A percentile compares a stretch with the other conserved stretches of the same genome.
Conservation (phyloP, 768 basidiomycete genomes). For the Tricholoma sp. region DNA sequence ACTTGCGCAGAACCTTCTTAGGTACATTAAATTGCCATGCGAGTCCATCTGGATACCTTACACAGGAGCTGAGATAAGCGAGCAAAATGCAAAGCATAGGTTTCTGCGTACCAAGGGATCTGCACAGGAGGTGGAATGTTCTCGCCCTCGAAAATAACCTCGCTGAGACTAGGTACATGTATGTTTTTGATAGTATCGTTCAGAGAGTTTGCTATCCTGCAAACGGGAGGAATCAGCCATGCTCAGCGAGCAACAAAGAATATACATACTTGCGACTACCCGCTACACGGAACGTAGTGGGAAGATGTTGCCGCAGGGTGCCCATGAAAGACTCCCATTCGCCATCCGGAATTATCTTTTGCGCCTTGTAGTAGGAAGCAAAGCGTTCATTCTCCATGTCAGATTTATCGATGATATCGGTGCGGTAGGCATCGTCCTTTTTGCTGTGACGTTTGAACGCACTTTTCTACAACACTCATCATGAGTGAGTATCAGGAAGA, state of each 20-base stretch:
- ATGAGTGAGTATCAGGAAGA: neutral
- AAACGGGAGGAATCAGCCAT: slow-evolving; percentile 1
- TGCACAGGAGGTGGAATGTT: slow-evolving; percentile 74
- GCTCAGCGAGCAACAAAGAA: neutral
- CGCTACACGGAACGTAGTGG: slow-evolving; percentile 91
- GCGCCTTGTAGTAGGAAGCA: slow-evolving; percentile 65
- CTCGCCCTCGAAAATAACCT: slow-evolving; percentile 73
- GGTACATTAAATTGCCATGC: slow-evolving; percentile 96
- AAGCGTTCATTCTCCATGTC: slow-evolving; percentile 73
- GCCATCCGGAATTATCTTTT: slow-evolving; percentile 66
- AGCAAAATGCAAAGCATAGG: neutral
- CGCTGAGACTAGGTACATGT: slow-evolving; percentile 73
- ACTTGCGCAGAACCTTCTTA: slow-evolving; percentile 83
- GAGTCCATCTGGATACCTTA: slow-evolving; percentile 89
- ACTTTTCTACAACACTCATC: neutral
- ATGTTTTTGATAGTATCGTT: slow-evolving; percentile 72
- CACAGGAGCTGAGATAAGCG: slow-evolving; percentile 4
- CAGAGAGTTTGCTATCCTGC: slow-evolving; percentile 64
- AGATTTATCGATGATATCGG: slow-evolving; percentile 48
- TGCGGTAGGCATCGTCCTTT: slow-evolving; percentile 33
- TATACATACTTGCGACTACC: slow-evolving; percentile 73
- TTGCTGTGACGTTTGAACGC: neutral
- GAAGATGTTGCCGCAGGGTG: slow-evolving; percentile 64
- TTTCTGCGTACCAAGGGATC: slow-evolving; percentile 66
- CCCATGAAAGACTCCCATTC: slow-evolving; percentile 79